Base-by-base conservation (phyloP, 306 rosid species). In the Elaeagnus macrophylla region DNA sequence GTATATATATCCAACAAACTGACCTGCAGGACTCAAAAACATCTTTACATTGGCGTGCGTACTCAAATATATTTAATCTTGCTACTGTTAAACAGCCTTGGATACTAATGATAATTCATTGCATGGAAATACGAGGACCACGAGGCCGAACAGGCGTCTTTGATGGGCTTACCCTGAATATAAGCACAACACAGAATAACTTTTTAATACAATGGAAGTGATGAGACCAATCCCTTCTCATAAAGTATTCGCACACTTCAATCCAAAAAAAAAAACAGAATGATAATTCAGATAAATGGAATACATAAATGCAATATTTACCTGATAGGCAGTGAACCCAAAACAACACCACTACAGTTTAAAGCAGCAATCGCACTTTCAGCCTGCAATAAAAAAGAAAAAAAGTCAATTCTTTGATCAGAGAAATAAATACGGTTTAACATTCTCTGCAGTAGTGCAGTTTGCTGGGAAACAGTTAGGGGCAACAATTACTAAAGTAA, bases 261-360 rank as follows among this genome's bases (percentile, higher is more conserved):
- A 3, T 25, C 32, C 2, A 25, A 25, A 25, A 25, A 25, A 20
- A 20, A 20, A 25, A 25, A 25, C n/a, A n/a, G n/a, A 25, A 25
- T 2, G 32, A 25, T 25, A 25, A 25, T 25, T 25, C 32, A 25
- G 4, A 25, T 25, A 25, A 25, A 32, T 40, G 60, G 41, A 19
- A 19, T 9, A 56, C 48, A 37, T 42, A 56, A 52, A 8, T 61
- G 80, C 60, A 61, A 18, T 53, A 25, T 90, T 42, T 54, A 91
- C 99, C 99, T 93, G 75, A 93, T 93, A 42, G 99, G 99, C 75
- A 84, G 75, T 3, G 94, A 60, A 44, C 99, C 96, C 89, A 93
- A 70, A 68, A 93, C 81, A 80, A 87, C 78, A 52, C 78, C 78
- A 41, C 78, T 73, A 39, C 78, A 73, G 39, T 73, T 73, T 12